Base-by-base conservation (phyloP, 73 alveolate genomes). In the Paramecium sexaurelia region DNA sequence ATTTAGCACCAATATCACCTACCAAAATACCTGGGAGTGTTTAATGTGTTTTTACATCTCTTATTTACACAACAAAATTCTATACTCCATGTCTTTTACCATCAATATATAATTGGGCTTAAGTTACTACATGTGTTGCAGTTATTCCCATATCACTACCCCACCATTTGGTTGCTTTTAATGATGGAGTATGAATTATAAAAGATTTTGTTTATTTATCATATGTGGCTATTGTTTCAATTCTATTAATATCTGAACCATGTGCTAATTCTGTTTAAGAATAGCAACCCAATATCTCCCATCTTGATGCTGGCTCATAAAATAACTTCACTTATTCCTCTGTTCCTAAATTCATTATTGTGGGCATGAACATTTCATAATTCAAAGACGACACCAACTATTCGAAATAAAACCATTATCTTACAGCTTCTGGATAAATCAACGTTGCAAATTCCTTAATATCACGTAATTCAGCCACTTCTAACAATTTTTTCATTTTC, bases 1-100 rank as follows among this genome's bases (percentile, higher is more conserved):
- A 85, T 56, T 96, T 96, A 19, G 98, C 95, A 3, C 99, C 99
- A 61, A 95, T 94, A 87, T 97, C 99, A 55, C 98, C 99, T 6
- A 95, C 92, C 40, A 92, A 94, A 27, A 94, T 83, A 8, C 98
- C 99, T 85, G 97, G 96, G 1, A 97, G 87, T 9, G 98, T 97
- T 78, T 92, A 39, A 85, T 96, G 98, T 29, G 98, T 91, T 29
- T 91, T 94, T 5, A 84, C 61, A 91, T 93, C 97, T 91, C 99
- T 87, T 13, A 97, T 61, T 39, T 84, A 95, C 5, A 95, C 96
- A 55, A 96, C 41, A 84, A 96, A 97, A n/a, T 96, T 87, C 78
- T 96, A 94, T 20, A 96, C 96, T 67, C 99, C 99, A 33, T 45
- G 39, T 45, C 89, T 92, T 83, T 93, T 87, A 7, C 98, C 98